Percentiles rank a stretch among this genome's conserved stretches.
phyloP scores from a whole-genome alignment of 352 stramenopile genomes.

The Pythium dissotocum region DNA sequence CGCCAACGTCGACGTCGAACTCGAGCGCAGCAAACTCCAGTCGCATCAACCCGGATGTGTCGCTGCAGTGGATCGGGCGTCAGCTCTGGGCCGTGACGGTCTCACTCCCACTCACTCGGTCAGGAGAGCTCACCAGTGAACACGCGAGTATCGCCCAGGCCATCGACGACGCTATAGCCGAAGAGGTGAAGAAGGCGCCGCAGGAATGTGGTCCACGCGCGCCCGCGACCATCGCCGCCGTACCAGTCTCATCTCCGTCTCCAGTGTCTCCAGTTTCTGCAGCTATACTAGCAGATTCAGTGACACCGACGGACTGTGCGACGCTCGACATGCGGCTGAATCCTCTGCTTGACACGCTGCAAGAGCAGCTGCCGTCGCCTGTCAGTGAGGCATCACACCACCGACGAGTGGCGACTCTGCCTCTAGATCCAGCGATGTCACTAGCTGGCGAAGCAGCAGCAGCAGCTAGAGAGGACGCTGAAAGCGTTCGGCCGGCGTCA shows the following conservation, averaged over 20 bases:
- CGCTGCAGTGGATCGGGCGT: slow-evolving; percentile 74
- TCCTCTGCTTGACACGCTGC: slow-evolving; percentile 13
- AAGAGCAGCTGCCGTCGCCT: slow-evolving; percentile 2
- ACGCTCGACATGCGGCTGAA: slow-evolving; percentile 12
- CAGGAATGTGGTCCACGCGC: slow-evolving; percentile 19
- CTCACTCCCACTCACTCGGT: slow-evolving; percentile 55
- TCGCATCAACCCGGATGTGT: slow-evolving; percentile 68
- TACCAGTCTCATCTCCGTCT: not conserved
- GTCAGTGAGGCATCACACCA: not conserved
- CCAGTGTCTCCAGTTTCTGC: not conserved
- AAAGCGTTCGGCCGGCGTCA: not conserved
- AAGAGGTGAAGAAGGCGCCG: slow-evolving; percentile 22
- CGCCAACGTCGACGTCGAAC: not conserved
- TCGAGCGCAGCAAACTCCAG: slow-evolving; percentile 5
- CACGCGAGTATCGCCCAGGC: slow-evolving; percentile 58
- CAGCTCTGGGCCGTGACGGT: slow-evolving; percentile 75
- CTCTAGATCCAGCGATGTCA: slow-evolving; percentile 24
- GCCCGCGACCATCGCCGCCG: not conserved
- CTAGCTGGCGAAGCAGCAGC: slow-evolving; percentile 6
- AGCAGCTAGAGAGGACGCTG: not conserved
- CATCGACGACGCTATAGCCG: slow-evolving; percentile 66
- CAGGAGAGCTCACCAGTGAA: slow-evolving; percentile 60
- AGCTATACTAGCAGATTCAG: not conserved
- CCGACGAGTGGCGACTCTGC: slow-evolving; percentile 9
- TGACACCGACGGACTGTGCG: not conserved